A percentile compares a stretch with the other conserved stretches of the same genome.
Evolutionary conservation across 1,139 yeast genomes (phyloP).

Genomic region (Sugiyamaella novakii): DNA sequence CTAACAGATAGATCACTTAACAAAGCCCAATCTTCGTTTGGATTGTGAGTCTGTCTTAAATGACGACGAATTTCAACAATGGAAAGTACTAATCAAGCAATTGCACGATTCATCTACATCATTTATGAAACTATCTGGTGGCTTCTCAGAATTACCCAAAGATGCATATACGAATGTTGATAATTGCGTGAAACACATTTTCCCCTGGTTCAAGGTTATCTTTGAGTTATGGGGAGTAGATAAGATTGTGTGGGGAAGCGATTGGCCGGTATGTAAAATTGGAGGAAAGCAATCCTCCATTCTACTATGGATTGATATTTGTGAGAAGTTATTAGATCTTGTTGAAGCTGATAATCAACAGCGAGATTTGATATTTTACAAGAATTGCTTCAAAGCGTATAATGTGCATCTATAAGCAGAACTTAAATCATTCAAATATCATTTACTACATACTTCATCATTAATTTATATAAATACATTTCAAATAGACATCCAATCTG

Average conservation of each 20-base stretch:
- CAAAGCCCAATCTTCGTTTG: conserved; percentile 43
- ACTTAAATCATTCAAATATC: neutral
- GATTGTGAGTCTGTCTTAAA: neutral
- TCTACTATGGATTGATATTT: conserved; percentile 29
- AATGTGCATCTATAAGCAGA: neutral
- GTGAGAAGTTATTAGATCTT: conserved; percentile 22
- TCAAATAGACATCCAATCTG: conserved; percentile 18
- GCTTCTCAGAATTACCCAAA: conserved; percentile 45
- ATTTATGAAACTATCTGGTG: conserved; percentile 49
- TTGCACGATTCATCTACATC: conserved; percentile 34
- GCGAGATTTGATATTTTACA: conserved; percentile 13
- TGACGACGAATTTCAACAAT: conserved; percentile 25
- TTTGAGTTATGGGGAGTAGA: conserved; percentile 41
- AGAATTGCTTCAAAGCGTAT: conserved; percentile 11
- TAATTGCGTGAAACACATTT: conserved; percentile 31
- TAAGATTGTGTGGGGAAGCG: conserved; percentile 47
- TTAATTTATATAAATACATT: conserved; percentile 4
- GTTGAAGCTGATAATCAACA: conserved; percentile 13
- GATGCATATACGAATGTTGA: conserved; percentile 26
- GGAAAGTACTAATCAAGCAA: conserved; percentile 36
- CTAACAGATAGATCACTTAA: conserved; percentile 41
- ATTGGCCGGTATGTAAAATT: conserved; percentile 49
- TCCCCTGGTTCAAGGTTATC: conserved; percentile 38
- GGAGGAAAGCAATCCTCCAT: conserved; percentile 30
- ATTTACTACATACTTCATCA: neutral